A percentile compares a stretch with the other conserved stretches of the same genome.
These are phyloP conservation scores for Saccharomycopsis phalli DNA, from an alignment of 1,139 yeast genomes.

Conservation along the genomic window DNA sequence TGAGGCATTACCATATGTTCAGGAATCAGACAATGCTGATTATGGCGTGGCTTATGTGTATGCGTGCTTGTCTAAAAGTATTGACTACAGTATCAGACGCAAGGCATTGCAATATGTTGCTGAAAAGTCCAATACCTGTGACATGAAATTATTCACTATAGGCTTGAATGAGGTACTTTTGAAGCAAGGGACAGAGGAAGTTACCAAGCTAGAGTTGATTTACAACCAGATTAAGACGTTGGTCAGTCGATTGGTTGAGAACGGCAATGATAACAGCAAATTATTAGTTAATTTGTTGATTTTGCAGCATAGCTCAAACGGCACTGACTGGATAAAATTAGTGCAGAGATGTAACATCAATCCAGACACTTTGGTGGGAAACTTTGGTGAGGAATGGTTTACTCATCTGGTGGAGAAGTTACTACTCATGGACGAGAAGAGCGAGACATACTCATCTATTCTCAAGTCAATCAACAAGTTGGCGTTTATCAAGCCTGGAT, in stretches of 20 bases:
- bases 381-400: constrained; percentile 34
- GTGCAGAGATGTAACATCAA: constrained; percentile 55
- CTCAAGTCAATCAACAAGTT: constrained; percentile 53
- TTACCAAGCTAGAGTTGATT: constrained; percentile 24
- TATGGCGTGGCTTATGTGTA: no score
- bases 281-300: constrained; percentile 35
- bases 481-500: constrained; percentile 60
- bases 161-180: constrained; percentile 27
- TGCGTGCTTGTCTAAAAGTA: no score
- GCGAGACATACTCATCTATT: constrained; percentile 33
- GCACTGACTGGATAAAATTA: constrained; percentile 74
- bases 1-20: no score
- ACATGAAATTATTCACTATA: no score
- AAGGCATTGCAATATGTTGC: no score
- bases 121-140: no score
- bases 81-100: no score
- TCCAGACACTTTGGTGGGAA: constrained; percentile 49
- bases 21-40: no score
- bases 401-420: constrained; percentile 21
- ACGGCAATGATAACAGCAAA: constrained; percentile 26
- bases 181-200: constrained; percentile 20
- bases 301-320: constrained; percentile 29
- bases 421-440: not conserved
- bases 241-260: constrained; percentile 11
- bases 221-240: constrained; percentile 30